Percentiles rank a stretch among this genome's conserved stretches.
phyloP scores from a whole-genome alignment of 176 grass and related monocot genomes.

The Metroxylon sagu region DNA sequence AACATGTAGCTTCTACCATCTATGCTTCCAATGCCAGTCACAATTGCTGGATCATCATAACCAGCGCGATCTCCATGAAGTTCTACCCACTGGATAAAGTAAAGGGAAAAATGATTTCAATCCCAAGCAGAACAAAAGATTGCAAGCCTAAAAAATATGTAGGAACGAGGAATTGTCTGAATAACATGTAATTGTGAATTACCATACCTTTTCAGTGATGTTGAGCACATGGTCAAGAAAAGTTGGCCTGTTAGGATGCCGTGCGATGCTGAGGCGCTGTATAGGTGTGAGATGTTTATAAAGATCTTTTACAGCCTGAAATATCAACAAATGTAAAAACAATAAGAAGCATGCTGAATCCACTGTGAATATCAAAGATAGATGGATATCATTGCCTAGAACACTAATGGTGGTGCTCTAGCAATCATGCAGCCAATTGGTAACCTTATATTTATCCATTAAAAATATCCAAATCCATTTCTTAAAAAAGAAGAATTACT shows the following conservation, averaged over 20 bases:
- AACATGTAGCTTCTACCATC: conserved; percentile 39
- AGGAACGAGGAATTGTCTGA: background rate
- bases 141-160: background rate
- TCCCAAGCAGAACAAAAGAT: background rate
- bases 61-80: conserved; percentile 45
- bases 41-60: conserved; percentile 44
- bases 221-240: conserved; percentile 47
- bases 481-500: too few relatives aligned
- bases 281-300: conserved; percentile 33
- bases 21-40: conserved; percentile 31
- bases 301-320: conserved; percentile 22
- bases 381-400: too few relatives aligned
- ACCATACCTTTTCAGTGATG: conserved; percentile 33
- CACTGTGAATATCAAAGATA: too few relatives aligned
- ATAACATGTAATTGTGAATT: too few relatives aligned
- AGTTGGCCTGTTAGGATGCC: conserved; percentile 47
- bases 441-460: background rate
- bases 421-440: too few relatives aligned
- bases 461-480: conserved; percentile 4
- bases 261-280: conserved; percentile 31
- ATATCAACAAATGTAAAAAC: background rate
- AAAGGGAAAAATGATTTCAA: background rate
- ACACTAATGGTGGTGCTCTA: too few relatives aligned
- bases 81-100: conserved; percentile 33
- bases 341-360: background rate